Evolutionary conservation across 805 yeast species (phyloP).

Genomic region (Wickerhamomyces alni): DNA sequence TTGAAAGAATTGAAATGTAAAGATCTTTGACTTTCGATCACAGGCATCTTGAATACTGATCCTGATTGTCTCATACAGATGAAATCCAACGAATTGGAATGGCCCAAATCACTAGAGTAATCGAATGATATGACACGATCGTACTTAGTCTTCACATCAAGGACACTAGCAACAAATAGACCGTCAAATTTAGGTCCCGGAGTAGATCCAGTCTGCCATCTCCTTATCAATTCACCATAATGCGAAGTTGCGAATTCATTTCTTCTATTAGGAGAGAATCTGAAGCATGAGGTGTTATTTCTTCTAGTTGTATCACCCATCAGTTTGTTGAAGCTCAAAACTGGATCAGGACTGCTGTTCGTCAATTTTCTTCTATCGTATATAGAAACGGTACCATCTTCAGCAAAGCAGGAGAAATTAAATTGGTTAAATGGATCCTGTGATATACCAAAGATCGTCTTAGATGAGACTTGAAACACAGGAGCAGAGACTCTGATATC

Average conservation of each 20-base stretch:
- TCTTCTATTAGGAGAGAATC: slow-evolving; percentile 57
- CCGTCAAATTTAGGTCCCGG: slow-evolving; percentile 45
- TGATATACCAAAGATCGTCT: slow-evolving; percentile 60
- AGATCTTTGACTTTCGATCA: slow-evolving; percentile 57
- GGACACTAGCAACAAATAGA: slow-evolving; percentile 68
- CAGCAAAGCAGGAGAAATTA: slow-evolving; percentile 70
- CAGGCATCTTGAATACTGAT: slow-evolving; percentile 74
- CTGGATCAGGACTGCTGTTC: slow-evolving; percentile 43
- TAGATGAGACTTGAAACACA: slow-evolving; percentile 67
- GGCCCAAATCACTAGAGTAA: slow-evolving; percentile 35
- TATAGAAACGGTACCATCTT: slow-evolving; percentile 77
- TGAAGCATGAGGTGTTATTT: slow-evolving; percentile 56
- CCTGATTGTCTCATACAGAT: slow-evolving; percentile 92
- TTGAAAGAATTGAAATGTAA: slow-evolving; percentile 63
- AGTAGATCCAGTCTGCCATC: slow-evolving; percentile 71
- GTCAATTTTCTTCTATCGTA: slow-evolving; percentile 72
- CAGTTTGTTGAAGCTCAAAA: slow-evolving; percentile 53
- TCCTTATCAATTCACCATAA: slow-evolving; percentile 67
- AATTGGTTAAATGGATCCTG: slow-evolving; percentile 63
- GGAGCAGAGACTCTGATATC: slow-evolving; percentile 66
- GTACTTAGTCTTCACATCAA: slow-evolving; percentile 66
- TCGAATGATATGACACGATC: slow-evolving; percentile 85
- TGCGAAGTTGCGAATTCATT: slow-evolving; percentile 79
- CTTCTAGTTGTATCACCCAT: slow-evolving; percentile 57
- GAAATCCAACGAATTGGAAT: slow-evolving; percentile 53